Percentiles rank a stretch among this genome's conserved stretches.
These are phyloP conservation scores for Hypericum androsaemum DNA, from an alignment of 345 rosid species.

Conservation along the genomic window DNA sequence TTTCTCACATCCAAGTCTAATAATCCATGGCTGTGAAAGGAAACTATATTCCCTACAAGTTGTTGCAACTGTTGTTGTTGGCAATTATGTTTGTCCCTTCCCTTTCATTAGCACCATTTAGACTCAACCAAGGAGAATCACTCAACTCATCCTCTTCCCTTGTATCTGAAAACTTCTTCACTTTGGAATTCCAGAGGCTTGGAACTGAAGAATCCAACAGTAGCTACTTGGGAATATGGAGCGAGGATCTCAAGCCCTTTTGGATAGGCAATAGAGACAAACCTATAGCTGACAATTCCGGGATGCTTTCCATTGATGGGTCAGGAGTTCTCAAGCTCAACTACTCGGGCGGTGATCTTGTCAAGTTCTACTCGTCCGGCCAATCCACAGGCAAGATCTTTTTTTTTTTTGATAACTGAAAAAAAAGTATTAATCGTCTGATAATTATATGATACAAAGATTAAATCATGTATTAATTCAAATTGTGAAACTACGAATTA, in stretches of 20 bases:
- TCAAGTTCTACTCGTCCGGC: not conserved
- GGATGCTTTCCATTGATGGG: not conserved
- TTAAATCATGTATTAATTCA: no score
- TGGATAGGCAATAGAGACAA: slow-evolving; percentile 4
- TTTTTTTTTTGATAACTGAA: no score
- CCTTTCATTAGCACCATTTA: not conserved
- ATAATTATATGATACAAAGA: no score
- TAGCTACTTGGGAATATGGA: slow-evolving; percentile 6
- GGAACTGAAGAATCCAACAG: not conserved
- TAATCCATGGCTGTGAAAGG: no score
- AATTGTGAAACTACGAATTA: no score
- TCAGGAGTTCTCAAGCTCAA: not conserved
- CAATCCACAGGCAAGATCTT: not conserved
- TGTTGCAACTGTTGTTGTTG: no score
- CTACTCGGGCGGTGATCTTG: not conserved
- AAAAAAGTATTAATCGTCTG: no score
- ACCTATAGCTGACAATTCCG: not conserved
- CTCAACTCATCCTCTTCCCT: not conserved
- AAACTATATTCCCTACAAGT: no score
- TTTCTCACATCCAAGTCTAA: no score
- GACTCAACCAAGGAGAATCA: not conserved
- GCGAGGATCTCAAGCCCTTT: not conserved
- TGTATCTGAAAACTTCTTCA: not conserved
- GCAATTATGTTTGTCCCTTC: no score
- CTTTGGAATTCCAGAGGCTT: not conserved